These are phyloP conservation scores for Anethum foeniculum DNA, from an alignment of 140 eudicot genomes.

Conservation along the genomic window DNA sequence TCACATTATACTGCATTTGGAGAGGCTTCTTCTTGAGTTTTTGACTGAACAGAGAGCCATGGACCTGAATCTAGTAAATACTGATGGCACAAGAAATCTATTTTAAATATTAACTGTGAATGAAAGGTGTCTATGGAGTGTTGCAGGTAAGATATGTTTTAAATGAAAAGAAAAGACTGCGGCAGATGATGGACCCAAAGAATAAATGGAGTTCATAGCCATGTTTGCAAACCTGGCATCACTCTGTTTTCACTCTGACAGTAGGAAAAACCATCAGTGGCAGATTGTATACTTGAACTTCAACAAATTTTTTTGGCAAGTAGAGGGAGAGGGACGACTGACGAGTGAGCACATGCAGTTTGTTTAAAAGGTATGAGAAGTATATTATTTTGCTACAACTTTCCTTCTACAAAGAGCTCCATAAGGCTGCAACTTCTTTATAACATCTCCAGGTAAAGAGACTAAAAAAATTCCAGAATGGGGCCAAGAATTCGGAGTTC, in stretches of 20 bases:
- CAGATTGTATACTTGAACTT: conserved; percentile 76
- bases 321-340: conserved; percentile 42
- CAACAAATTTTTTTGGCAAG: conserved; percentile 59
- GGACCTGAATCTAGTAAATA: conserved; percentile 38
- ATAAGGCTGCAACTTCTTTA: background rate
- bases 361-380: conserved; percentile 59
- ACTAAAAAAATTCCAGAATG: background rate
- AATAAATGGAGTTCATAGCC: conserved; percentile 60
- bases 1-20: conserved; percentile 90
- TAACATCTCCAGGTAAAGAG: background rate
- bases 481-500: background rate
- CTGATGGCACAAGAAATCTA: background rate
- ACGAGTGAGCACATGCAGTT: conserved; percentile 59
- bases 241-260: conserved; percentile 68
- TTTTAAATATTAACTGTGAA: background rate
- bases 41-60: conserved; percentile 81
- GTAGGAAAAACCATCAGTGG: conserved; percentile 78
- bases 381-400: conserved; percentile 12
- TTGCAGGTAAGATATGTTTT: conserved; percentile 76
- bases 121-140: conserved; percentile 8
- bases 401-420: background rate
- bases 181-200: conserved; percentile 78
- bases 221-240: conserved; percentile 91
- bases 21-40: conserved; percentile 80
- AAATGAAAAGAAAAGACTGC: conserved; percentile 68